Base-by-base conservation (phyloP, 192 early-diverging fungal genomes). In the Chytriomyces sp. region DNA sequence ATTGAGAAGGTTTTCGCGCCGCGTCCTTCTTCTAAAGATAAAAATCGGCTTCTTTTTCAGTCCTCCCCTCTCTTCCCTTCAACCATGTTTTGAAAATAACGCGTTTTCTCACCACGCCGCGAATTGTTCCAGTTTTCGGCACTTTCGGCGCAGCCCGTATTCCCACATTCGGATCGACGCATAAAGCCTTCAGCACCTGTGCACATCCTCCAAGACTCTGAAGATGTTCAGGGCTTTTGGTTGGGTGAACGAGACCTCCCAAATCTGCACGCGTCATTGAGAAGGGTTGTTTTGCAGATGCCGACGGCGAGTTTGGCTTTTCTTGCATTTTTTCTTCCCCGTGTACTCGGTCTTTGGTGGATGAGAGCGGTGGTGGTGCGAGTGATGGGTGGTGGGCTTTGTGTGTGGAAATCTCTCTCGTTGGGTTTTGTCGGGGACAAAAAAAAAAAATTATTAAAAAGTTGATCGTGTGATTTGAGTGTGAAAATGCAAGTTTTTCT, bases 141-240 rank as follows among this genome's bases (percentile, higher is more conserved):
- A 43, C 2, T 48, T 57, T 71, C 10, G 69, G 57, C 5, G 60
- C 45, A 0, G 67, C 43, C 10, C 28, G 43, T 53, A 77, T 53
- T 20, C 76, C 76, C 11, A 59, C 23, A 18, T 68, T 24, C 35
- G 76, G 76, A 63, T 77, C 76, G 35, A 77, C 76, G 5, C 59
- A 53, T 16, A 77, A 59, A 3, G 47, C 67, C 8, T 53, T 53
- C 23, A 77, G 23, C 16, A 77, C 18, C 5, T 28, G 67, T 16
- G 23, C 5, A 44, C 68, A 69, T 7, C 76, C 76, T 20, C 76
- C 76, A 7, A 77, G 48, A 23, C 44, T 50, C 7, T 43, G 7
- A 7, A 71, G 44, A 8, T 71, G 69, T 13, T 71, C 24, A 23
- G 16, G 69, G 57, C 57, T 71, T 28, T 71, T 71, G 18, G n/a